These are phyloP conservation scores for Bromus sterilis DNA, from an alignment of 176 grass and related monocot species.

Conservation along the genomic window DNA sequence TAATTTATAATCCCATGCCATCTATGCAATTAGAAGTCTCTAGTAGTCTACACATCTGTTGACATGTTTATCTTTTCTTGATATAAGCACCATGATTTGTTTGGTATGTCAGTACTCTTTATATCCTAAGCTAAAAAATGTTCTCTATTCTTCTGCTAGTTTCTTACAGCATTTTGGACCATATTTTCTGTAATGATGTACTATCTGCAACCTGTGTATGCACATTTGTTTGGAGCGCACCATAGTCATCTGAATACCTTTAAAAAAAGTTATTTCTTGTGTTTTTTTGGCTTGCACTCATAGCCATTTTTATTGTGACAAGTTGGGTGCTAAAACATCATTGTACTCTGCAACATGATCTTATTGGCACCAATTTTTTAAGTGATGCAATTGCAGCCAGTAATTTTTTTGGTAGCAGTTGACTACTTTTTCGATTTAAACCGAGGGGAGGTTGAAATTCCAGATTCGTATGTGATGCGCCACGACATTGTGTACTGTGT, in stretches of 20 bases:
- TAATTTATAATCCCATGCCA: background rate
- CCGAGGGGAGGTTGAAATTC: conserved; percentile 5
- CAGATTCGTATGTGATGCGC: background rate
- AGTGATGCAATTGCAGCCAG: background rate
- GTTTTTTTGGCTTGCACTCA: background rate
- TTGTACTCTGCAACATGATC: background rate
- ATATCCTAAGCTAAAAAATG: background rate
- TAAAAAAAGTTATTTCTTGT: background rate
- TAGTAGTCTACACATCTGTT: background rate
- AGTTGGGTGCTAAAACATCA: background rate
- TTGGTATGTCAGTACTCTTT: background rate
- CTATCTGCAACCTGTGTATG: background rate
- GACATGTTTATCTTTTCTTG: background rate
- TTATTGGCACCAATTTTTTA: background rate
- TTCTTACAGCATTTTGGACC: background rate
- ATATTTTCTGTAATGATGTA: background rate
- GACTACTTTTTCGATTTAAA: background rate
- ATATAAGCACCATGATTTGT: background rate
- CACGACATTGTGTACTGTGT: background rate
- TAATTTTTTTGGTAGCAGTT: background rate
- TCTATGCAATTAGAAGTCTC: background rate
- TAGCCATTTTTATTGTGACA: background rate
- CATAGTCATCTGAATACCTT: background rate
- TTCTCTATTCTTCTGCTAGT: background rate
- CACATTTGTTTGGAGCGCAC: too few species aligned